Evolutionary conservation across 2,329 filamentous ascomycete genomes (phyloP), one percentile per base, ranked within the genome.

Genomic region (Diaporthe aspalathi): DNA sequence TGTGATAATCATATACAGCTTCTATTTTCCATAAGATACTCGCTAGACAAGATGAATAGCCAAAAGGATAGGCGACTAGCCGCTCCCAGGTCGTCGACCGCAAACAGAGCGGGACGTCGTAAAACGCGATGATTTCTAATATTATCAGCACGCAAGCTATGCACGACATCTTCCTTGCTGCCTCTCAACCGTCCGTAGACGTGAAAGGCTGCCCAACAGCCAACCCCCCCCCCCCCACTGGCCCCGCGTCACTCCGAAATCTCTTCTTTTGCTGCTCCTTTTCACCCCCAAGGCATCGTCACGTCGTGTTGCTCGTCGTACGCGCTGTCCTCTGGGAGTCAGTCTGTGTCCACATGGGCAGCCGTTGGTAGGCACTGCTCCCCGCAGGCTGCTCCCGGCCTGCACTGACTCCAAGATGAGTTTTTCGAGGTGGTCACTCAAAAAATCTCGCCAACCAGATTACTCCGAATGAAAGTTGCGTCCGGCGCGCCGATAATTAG

Each of bases 121-220:
- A 65, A 65, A 65, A 22, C 29, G 45, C 27, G 45, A 65, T 65
- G 45, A 65, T 45, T 56, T 63, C 60, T 65, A 65, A 20, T 50
- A 50, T 65, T 65, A 65, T 65, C 60, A 65, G 60, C 60, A 65
- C 60, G 60, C 45, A 65, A 65, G 60, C 60, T 65, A 65, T 65
- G 60, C 60, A 65, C 60, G 45, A 65, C 60, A 49, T 50, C 60
- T 50, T 65, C 45, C 60, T 50, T 20, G 35, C 20, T n/a, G n/a
- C 45, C 43, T 50, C 45, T 50, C 12, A 38, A 20, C 29, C 20
- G 20, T 50, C 60, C 60, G 45, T 50, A 22, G 60, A 65, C 45
- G 45, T 50, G 14, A n/a, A 49, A 29, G 32, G 9, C 32, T n/a
- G n/a, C n/a, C n/a, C n/a, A n/a, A n/a, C n/a, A n/a, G n/a, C n/a